Conservation (phyloP, 78 protist species). For the Monosiga brevicollis region DNA sequence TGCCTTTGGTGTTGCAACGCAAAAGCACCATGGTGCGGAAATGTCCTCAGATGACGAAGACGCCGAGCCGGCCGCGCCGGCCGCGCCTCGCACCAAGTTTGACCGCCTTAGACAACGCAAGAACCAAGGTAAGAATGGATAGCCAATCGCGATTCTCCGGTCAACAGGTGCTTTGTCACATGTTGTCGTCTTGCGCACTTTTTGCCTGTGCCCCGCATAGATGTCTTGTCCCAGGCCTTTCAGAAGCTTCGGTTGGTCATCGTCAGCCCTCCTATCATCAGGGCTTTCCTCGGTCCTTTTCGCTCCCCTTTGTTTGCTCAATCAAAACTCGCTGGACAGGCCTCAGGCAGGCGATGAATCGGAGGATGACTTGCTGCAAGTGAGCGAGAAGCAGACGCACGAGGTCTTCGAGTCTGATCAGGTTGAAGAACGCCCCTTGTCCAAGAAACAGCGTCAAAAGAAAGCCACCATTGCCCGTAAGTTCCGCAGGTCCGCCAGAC, state of each 20-base stretch:
- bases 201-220: not conserved
- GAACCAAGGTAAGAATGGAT: not conserved
- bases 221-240: not conserved
- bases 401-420: not conserved
- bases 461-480: not conserved
- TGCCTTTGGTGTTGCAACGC: not conserved
- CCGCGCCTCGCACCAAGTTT: not conserved
- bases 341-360: not conserved
- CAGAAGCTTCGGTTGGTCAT: not conserved
- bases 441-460: not conserved
- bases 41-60: not conserved
- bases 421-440: too few relatives aligned
- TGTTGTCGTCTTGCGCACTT: not conserved
- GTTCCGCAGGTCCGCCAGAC: not conserved
- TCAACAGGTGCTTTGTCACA: not conserved
- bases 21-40: not conserved
- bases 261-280: not conserved
- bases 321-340: not conserved
- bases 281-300: too few relatives aligned
- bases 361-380: not conserved
- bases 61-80: not conserved
- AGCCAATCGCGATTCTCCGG: not conserved
- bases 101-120: not conserved
- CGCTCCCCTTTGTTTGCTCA: not conserved
- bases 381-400: not conserved